Base-by-base conservation (phyloP, 306 rosid genomes). In the Castanea mollissima region DNA sequence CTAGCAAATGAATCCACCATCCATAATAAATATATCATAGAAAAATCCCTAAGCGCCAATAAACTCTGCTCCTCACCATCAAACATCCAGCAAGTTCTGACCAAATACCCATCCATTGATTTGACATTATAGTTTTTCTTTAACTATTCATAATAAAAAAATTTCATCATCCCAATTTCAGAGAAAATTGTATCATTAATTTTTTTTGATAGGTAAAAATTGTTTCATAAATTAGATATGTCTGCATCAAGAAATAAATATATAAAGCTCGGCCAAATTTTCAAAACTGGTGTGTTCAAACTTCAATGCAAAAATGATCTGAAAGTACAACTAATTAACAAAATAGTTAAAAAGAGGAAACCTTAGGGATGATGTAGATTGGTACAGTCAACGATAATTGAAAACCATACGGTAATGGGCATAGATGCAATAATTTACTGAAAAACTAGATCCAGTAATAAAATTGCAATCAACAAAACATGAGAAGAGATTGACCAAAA, bases 401-500 rank as follows among this genome's bases (percentile, higher is more conserved):
- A 27, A 27, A 13, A 63, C 20, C 31, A 14, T 14, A 14, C 12
- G 0, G 69, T 2, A 63, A 29, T 16, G 29, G n/a, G 38, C 60
- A 76, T 56, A 38, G 46, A 25, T 32, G 71, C 60, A 60, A 3
- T 57, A 21, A 1, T 72, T 49, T 13, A 35, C 44, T 31, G 55
- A 29, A 25, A 71, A 58, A 52, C 18, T 69, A 71, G 70, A 2
- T 25, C 21, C 51, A 21, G 29, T 3, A 12, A 31, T 51, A 41
- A 78, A 29, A 18, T 52, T 59, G 60, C 35, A 10, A 60, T 16
- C 4, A 70, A 75, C 86, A 46, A 83, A 94, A 97, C 98, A 69
- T 91, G 92, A 20, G 83, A 80, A 75, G 90, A 74, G 67, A 95
- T 85, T 16, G 95, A 79, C 79, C 79, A 90, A 86, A 85, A 92